Evolutionary conservation across 116 monocot species (phyloP).

Genomic region (Dioscorea cayenensis): DNA sequence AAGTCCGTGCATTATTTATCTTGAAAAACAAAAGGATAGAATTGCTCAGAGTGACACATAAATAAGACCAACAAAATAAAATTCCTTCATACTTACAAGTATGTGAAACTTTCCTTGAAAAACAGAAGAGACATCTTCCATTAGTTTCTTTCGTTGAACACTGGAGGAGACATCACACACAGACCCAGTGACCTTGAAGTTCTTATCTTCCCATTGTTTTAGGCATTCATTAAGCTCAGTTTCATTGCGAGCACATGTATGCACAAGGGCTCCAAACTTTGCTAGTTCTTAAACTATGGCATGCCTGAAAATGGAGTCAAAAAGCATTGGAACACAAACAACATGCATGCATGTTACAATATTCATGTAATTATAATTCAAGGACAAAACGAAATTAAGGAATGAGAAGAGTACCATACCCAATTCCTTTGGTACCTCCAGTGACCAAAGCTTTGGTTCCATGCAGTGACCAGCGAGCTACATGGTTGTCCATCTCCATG

Average conservation of each 20-base stretch:
- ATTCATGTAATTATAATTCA: no score
- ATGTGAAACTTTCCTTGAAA: no score
- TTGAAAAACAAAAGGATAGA: background rate
- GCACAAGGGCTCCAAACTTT: conserved; percentile 3
- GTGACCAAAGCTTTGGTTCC: conserved; percentile 4
- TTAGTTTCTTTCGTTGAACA: conserved; percentile 20
- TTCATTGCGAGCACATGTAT: conserved; percentile 8
- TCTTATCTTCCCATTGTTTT: background rate
- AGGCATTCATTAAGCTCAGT: conserved; percentile 3
- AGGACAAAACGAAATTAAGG: no score
- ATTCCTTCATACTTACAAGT: no score
- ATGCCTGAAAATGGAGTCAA: no score
- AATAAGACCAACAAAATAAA: no score
- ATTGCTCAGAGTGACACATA: no score
- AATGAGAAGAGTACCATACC: background rate
- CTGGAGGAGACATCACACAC: conserved; percentile 8
- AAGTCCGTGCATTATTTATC: conserved; percentile 12
- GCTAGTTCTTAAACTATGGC: conserved; percentile 9
- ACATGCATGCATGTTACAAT: no score
- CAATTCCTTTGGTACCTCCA: conserved; percentile 5
- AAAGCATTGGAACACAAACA: no score
- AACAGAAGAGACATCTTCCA: conserved; percentile 7
- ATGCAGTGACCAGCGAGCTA: background rate
- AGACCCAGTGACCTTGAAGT: background rate
- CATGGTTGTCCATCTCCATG: no score